These are phyloP conservation scores for Boeremia lycopersici DNA, from an alignment of 2,329 filamentous ascomycete genomes.

Conservation along the genomic window DNA sequence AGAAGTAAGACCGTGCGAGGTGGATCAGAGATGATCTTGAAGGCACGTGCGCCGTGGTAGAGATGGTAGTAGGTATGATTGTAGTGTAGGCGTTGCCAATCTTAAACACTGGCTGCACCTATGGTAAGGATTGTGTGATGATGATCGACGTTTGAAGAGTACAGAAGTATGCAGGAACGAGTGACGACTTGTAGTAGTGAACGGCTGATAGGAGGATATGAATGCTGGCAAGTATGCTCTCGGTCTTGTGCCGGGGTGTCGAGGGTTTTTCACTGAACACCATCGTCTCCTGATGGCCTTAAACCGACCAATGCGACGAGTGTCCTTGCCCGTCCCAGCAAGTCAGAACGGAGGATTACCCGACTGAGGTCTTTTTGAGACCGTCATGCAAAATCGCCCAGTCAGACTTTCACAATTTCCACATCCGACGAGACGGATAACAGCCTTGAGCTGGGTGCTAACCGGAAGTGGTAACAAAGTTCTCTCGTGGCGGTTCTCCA, in stretches of 20 bases:
- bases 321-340: conserved; percentile 3
- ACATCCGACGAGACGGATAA: neutral
- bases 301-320: neutral
- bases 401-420: conserved; percentile 13
- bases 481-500: conserved; percentile 15
- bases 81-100: neutral
- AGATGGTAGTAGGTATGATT: neutral
- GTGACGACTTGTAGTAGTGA: neutral
- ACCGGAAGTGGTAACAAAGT: conserved; percentile 6
- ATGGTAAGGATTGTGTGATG: neutral
- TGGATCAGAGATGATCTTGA: neutral
- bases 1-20: neutral
- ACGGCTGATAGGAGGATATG: neutral
- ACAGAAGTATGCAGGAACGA: neutral
- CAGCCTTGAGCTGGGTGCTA: conserved; percentile 4
- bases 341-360: conserved; percentile 1
- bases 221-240: neutral
- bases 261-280: conserved; percentile 11
- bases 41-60: neutral
- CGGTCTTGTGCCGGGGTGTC: neutral
- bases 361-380: conserved; percentile 2
- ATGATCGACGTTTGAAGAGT: neutral
- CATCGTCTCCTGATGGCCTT: conserved; percentile 7
- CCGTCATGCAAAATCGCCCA: conserved; percentile 1
- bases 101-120: neutral